These are phyloP conservation scores for Arthroderma sp. DNA, from an alignment of 2,329 filamentous ascomycete species.

Conservation along the genomic window DNA sequence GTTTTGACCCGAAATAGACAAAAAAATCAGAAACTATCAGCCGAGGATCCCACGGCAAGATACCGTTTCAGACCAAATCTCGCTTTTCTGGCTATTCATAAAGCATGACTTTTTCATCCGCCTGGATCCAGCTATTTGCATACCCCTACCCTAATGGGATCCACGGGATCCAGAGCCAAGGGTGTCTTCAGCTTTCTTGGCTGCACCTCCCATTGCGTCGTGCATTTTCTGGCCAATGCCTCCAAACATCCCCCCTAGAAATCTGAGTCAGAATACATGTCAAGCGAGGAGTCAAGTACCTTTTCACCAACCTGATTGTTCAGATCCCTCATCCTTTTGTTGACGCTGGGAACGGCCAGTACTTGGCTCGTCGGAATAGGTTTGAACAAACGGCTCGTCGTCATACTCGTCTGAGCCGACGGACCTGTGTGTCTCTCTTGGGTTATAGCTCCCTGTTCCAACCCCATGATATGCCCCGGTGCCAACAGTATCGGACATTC, in stretches of 20 bases:
- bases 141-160: neutral
- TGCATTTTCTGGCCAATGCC: constrained; percentile 6
- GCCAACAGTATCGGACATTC: too few species aligned
- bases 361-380: neutral
- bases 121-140: neutral
- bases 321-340: neutral
- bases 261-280: constrained; percentile 1
- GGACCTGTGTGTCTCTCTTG: neutral
- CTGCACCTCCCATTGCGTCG: neutral
- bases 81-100: neutral
- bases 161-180: neutral
- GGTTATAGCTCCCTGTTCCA: neutral
- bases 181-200: neutral
- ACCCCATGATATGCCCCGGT: neutral
- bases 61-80: neutral
- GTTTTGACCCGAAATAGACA: too few species aligned
- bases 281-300: neutral
- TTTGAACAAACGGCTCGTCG: constrained; percentile 3
- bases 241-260: constrained; percentile 1
- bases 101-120: neutral
- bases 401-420: constrained; percentile 1
- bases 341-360: constrained; percentile 1
- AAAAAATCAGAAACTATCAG: too few species aligned
- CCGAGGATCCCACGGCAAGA: neutral
- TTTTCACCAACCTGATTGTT: neutral